A percentile compares a stretch with the other conserved stretches of the same genome.
Evolutionary conservation across 139 green algal species (phyloP).

Genomic region (Coelastrella sp.): DNA sequence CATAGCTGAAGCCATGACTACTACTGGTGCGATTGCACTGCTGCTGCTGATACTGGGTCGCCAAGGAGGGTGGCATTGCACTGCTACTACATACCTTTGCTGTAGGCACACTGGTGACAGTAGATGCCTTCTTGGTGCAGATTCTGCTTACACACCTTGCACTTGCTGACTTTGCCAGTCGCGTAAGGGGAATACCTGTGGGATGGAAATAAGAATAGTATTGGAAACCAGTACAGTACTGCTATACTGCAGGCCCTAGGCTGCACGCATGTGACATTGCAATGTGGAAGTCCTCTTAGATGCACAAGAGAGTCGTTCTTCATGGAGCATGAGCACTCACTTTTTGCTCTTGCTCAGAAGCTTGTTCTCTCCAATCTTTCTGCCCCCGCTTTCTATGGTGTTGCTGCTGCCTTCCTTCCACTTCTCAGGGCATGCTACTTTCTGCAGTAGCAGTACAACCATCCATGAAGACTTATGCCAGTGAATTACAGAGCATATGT

Average conservation of each 20-base stretch:
- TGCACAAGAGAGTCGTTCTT: no score
- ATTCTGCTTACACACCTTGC: conserved; percentile 73
- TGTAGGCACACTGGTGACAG: conserved; percentile 82
- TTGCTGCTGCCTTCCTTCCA: conserved; percentile 77
- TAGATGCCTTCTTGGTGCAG: conserved; percentile 70
- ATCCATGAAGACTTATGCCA: neutral
- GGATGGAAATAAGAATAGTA: neutral
- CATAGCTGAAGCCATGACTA: no score
- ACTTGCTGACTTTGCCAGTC: conserved; percentile 60
- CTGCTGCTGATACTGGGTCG: no score
- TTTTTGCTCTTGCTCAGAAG: conserved; percentile 68
- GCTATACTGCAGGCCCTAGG: neutral
- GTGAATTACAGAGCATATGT: neutral
- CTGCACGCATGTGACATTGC: neutral
- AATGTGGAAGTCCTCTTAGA: neutral
- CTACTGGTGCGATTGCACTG: no score
- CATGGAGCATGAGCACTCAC: conserved; percentile 21
- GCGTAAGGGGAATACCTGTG: conserved; percentile 70
- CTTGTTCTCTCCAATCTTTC: conserved; percentile 89
- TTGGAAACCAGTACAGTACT: no score
- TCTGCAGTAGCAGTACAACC: conserved; percentile 56
- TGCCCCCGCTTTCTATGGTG: conserved; percentile 58
- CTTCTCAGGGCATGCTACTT: conserved; percentile 72
- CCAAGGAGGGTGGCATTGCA: no score
- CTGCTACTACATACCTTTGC: conserved; percentile 50